Evolutionary conservation across 2,329 filamentous ascomycete genomes (phyloP), one percentile per base, ranked within the genome.

Genomic region (Aspergillus sp.): DNA sequence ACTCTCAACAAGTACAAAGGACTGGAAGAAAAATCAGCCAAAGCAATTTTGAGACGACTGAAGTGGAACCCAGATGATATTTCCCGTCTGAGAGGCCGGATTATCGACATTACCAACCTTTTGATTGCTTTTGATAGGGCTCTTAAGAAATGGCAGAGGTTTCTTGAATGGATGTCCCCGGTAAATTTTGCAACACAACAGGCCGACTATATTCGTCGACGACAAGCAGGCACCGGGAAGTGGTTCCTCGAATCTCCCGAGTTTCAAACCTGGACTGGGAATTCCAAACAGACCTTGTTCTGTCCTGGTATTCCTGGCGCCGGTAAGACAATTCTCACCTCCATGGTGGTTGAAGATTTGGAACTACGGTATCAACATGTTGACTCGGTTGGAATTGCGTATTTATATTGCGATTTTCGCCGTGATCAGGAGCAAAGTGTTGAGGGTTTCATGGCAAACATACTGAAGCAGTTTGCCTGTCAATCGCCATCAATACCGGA

Each of bases 1-100:
- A 35, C 33, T 3, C 8, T 35, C 12, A 35, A 13, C 2, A 10
- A 35, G 8, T 35, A 35, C 19, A n/a, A 13, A 13, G 33, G 19
- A 5, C 33, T 35, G 12, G 19, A 4, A 4, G 19, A 19, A 35
- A 35, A 7, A 35, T 13, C 9, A n/a, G 29, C 3, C 8, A 51
- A 59, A 19, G 28, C 10, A 33, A 52, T 49, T 4, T 64, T 56
- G 57, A 57, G 59, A 39, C 43, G 54, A 32, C 37, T 64, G 7
- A 55, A 36, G 7, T 50, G 43, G 43, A 45, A 52, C 27, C 39
- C 43, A 35, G 42, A 40, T 10, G 41, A 50, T 6, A 40, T 50
- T n/a, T n/a, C n/a, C n/a, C n/a, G n/a, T 12, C 35, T 49, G 10
- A 35, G 44, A 29, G 31, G 56, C 50, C 54, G 59, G 47, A 53